Conservation (phyloP, 2,329 filamentous ascomycete species). For the Pseudogymnoascus sp. region DNA sequence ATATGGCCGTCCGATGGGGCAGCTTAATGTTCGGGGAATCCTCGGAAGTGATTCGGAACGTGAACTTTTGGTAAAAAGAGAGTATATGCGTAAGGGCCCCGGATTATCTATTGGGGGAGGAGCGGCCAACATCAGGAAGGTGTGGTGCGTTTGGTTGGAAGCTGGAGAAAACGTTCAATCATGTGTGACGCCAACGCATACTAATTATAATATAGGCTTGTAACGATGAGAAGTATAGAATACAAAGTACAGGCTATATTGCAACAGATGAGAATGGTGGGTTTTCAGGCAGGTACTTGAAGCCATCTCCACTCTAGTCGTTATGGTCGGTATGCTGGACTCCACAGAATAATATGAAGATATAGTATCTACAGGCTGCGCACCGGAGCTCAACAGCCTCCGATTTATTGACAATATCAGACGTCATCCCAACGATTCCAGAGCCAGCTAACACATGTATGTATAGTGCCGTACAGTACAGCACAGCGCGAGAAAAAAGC, state of each 20-base stretch:
- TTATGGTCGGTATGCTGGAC: not conserved
- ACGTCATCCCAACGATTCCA: not conserved
- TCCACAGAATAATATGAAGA: not conserved
- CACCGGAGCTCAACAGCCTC: not conserved
- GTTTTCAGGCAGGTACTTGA: not conserved
- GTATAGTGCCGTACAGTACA: not conserved
- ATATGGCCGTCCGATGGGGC: not conserved
- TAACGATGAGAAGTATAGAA: not conserved
- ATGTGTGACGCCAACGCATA: not conserved
- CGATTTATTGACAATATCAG: conserved; percentile 1
- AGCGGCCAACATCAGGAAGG: not conserved
- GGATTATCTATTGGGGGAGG: not conserved
- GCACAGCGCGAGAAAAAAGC: not conserved
- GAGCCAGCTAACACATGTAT: not conserved
- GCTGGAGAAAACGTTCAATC: not conserved
- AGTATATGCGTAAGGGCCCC: not conserved
- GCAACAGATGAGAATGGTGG: not conserved
- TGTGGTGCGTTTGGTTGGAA: not conserved
- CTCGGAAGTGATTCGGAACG: not conserved
- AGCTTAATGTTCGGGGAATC: not conserved
- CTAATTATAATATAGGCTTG: not conserved
- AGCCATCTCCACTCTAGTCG: not conserved
- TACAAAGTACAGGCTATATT: not conserved
- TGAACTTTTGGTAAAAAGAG: not conserved
- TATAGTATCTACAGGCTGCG: not conserved